A percentile compares a stretch with the other conserved stretches of the same genome.
These are phyloP conservation scores for Aspergillus sp. DNA, from an alignment of 2,329 filamentous ascomycete genomes.

Conservation along the genomic window DNA sequence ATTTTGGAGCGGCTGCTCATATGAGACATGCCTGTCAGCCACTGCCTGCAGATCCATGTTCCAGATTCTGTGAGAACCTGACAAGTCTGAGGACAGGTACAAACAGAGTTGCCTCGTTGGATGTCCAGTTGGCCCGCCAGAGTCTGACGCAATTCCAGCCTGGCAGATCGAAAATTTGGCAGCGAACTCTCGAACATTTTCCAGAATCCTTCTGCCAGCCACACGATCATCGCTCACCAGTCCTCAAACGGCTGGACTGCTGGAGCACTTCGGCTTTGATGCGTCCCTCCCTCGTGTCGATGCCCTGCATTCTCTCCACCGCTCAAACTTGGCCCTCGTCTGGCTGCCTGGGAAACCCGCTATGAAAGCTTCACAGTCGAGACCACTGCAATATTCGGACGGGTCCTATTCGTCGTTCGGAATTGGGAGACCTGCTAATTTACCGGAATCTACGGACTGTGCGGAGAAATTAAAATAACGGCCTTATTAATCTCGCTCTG, in stretches of 20 bases:
- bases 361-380: not conserved
- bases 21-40: no score
- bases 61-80: not conserved
- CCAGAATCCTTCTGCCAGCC: not conserved
- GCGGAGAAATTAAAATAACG: no score
- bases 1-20: no score
- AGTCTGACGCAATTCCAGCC: not conserved
- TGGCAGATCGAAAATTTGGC: not conserved
- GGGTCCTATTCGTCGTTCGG: no score
- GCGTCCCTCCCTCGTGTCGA: not conserved
- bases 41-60: not conserved
- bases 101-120: conserved; percentile 4
- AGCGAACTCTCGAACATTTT: not conserved
- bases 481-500: no score
- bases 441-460: no score
- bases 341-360: not conserved
- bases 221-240: not conserved
- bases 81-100: no score
- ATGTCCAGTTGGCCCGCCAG: not conserved
- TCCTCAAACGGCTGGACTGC: no score
- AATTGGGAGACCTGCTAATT: no score
- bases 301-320: not conserved
- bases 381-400: not conserved
- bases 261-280: not conserved
- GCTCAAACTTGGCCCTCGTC: not conserved